Conservation (phyloP, 306 rosid genomes). For the Quercus bicolor region DNA sequence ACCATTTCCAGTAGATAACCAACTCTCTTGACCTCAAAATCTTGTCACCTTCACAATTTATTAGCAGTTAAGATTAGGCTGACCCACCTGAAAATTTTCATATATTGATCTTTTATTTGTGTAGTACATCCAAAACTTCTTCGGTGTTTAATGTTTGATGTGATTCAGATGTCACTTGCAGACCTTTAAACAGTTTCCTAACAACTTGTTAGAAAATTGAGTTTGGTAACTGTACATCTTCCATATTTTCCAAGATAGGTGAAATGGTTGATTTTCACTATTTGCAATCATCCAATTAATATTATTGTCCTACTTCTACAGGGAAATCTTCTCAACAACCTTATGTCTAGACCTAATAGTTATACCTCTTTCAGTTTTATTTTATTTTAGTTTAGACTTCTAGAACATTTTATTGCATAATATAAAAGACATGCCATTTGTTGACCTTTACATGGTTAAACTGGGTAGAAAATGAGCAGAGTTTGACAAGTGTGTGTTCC, state of each 20-base stretch:
- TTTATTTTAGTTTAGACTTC: neutral
- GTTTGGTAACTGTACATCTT: neutral
- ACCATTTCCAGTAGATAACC: constrained; percentile 62
- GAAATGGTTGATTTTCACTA: neutral
- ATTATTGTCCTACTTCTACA: neutral
- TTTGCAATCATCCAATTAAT: neutral
- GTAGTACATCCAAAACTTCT: neutral
- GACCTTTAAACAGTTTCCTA: neutral
- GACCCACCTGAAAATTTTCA: constrained; percentile 51
- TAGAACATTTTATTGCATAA: neutral
- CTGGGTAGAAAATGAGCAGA: neutral
- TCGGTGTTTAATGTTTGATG: constrained; percentile 2
- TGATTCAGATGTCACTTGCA: neutral
- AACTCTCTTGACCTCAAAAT: constrained; percentile 87
- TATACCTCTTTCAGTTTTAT: neutral
- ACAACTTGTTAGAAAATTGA: neutral
- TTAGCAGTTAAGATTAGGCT: constrained; percentile 46
- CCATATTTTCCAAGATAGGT: neutral
- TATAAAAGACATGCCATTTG: neutral
- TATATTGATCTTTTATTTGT: constrained; percentile 7
- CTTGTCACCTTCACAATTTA: constrained; percentile 54
- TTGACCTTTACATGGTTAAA: neutral
- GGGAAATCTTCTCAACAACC: neutral
- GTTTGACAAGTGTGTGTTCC: neutral
- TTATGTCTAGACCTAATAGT: neutral